Conservation (phyloP, 805 yeast genomes). For the Huiozyma naganishii region DNA sequence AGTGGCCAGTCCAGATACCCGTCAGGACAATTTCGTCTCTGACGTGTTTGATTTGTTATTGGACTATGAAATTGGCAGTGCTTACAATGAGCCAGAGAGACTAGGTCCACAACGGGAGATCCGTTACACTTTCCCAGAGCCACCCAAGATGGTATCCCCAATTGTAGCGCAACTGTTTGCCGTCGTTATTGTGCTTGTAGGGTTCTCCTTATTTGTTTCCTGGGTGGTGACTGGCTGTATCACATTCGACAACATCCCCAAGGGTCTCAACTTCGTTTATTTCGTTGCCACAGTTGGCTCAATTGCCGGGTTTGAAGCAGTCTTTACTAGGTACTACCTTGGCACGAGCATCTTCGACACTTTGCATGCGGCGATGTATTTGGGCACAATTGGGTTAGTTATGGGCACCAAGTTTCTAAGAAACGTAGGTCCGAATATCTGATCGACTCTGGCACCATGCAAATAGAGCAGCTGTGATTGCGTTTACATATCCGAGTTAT, state of each 20-base stretch:
- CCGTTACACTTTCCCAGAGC: constrained; percentile 45
- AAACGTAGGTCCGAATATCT: constrained; percentile 22
- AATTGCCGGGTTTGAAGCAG: constrained; percentile 23
- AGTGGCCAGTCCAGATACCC: constrained; percentile 9
- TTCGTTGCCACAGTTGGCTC: constrained; percentile 18
- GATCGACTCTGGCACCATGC: neutral
- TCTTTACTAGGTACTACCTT: constrained; percentile 22
- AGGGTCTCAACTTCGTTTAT: constrained; percentile 15
- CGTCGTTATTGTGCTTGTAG: constrained; percentile 32
- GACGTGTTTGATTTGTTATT: constrained; percentile 14
- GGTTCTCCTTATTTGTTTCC: constrained; percentile 33
- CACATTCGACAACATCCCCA: constrained; percentile 19
- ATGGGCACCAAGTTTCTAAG: constrained; percentile 61
- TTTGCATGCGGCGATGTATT: constrained; percentile 21
- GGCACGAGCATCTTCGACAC: constrained; percentile 27
- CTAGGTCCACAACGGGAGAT: constrained; percentile 51
- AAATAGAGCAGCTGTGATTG: neutral
- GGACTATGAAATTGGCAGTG: constrained; percentile 1
- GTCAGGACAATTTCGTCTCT: constrained; percentile 8
- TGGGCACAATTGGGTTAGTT: constrained; percentile 45
- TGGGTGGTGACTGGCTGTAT: constrained; percentile 31
- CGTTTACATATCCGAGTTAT: constrained; percentile 1
- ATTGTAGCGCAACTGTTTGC: constrained; percentile 43
- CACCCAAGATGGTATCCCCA: constrained; percentile 42
- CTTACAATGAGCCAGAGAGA: constrained; percentile 12